Evolutionary conservation across 139 green algal species (phyloP), one percentile per base, ranked within the genome.

Genomic region (Chlorella vulgaris): DNA sequence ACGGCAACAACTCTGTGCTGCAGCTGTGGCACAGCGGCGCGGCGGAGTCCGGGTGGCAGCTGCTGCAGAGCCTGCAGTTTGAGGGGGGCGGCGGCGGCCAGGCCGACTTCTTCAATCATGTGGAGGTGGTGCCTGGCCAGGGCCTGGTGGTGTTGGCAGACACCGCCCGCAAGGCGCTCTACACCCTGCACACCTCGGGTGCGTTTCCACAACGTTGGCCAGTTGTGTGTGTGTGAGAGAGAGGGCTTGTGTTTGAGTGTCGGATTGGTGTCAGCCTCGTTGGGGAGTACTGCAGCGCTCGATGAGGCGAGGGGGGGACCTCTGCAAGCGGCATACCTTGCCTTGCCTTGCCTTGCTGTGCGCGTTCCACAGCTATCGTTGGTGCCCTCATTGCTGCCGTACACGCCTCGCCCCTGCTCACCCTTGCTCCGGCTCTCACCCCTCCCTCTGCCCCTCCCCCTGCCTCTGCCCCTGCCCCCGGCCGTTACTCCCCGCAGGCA

Each of bases 111-210:
- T 96, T 93, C 86, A 90, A 91, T 65, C 90, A 94, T 69, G 63
- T 90, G 38, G 80, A 85, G 33, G 50, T 87, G 19, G 73, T 89
- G 61, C 81, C 83, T 18, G 40, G 79, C 21, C 75, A 86, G 28
- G 69, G 87, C 47, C 85, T 93, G 22, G 61, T 95, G 35, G 74
- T 98, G 7, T 85, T 98, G 15, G 94, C 94, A 21, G 95, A 98
- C 82, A 84, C 89, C 2, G 63, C 81, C 7, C 76, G 81, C 51
- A 94, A 89, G 61, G 75, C 81, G 31, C 65, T 98, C 33, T 96
- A 96, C 82, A 86, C 89, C 4, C 76, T 97, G 62, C 90, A 93
- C 66, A 84, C 90, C 39, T 35, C 76, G 13, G 69, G 61, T 35
- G 61, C 0, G 78, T 28, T 65, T 15, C 18, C 55, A 65, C 18